Conservation (phyloP, 1,284 basidiomycete genomes). For the Erythrobasidium hasegawianum region DNA sequence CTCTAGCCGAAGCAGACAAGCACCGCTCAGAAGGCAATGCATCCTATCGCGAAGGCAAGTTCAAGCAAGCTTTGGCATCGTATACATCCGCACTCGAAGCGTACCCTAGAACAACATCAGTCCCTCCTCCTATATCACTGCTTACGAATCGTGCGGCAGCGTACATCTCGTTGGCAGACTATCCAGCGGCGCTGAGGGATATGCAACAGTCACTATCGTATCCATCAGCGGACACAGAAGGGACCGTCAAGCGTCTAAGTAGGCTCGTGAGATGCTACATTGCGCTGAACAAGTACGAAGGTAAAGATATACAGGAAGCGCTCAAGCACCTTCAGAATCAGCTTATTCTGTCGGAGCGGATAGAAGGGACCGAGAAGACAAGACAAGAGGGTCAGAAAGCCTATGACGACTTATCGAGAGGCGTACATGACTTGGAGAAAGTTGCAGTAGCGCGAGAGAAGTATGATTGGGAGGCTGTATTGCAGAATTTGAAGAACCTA, state of each 20-base stretch:
- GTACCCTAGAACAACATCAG: conserved; percentile 4
- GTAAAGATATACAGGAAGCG: conserved; percentile 6
- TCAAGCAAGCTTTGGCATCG: neutral
- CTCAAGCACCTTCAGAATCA: conserved; percentile 19
- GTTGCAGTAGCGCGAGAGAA: conserved; percentile 14
- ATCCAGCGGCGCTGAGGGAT: conserved; percentile 19
- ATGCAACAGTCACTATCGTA: conserved; percentile 20
- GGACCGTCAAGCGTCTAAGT: conserved; percentile 22
- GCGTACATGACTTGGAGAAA: neutral
- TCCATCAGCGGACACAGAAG: conserved; percentile 17
- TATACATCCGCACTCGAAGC: conserved; percentile 16
- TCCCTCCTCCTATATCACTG: conserved; percentile 23
- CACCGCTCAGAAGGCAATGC: conserved; percentile 10
- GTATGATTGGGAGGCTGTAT: neutral
- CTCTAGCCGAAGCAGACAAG: neutral
- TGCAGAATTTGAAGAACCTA: conserved; percentile 8
- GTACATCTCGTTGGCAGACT: conserved; percentile 22
- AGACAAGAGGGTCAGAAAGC: conserved; percentile 9
- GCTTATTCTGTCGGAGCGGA: neutral
- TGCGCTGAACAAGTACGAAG: conserved; percentile 17
- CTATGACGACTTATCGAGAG: neutral
- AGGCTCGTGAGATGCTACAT: conserved; percentile 15
- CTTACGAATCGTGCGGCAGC: conserved; percentile 28
- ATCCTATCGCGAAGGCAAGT: neutral
- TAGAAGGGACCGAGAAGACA: neutral